Evolutionary conservation across 768 basidiomycete genomes (phyloP).

Genomic region (Russula virescens): DNA sequence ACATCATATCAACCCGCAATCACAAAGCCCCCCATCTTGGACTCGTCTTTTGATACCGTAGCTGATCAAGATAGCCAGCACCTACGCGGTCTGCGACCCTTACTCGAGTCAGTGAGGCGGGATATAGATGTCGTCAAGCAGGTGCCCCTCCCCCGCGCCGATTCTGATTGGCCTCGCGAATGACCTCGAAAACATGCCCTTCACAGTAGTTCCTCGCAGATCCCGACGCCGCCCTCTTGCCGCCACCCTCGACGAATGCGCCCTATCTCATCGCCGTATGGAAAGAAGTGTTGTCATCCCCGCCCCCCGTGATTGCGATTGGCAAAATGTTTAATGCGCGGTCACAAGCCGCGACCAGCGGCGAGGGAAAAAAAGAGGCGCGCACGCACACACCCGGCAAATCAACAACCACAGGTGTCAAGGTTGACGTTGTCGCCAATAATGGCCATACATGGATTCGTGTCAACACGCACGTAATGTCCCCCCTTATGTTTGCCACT

Average conservation of each 20-base stretch:
- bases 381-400: constrained; percentile 13
- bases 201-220: constrained; percentile 58
- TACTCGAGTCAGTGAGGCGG: constrained; percentile 39
- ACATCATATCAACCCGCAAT: constrained; percentile 27
- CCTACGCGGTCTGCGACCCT: constrained; percentile 38
- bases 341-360: not conserved
- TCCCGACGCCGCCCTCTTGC: constrained; percentile 39
- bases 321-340: constrained; percentile 46
- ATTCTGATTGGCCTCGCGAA: constrained; percentile 13
- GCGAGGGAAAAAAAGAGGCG: constrained; percentile 14
- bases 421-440: constrained; percentile 78
- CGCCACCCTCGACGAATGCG: constrained; percentile 66
- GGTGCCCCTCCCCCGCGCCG: constrained; percentile 28
- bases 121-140: constrained; percentile 40
- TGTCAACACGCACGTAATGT: constrained; percentile 73
- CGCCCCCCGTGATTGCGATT: constrained; percentile 50
- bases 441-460: constrained; percentile 75
- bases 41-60: constrained; percentile 29
- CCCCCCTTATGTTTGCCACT: constrained; percentile 6
- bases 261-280: constrained; percentile 78
- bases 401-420: constrained; percentile 35
- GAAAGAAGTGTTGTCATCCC: constrained; percentile 65
- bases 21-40: constrained; percentile 33
- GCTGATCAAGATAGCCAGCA: constrained; percentile 20
- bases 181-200: constrained; percentile 1